Conservation (phyloP, 2,329 filamentous ascomycete genomes). For the Neurospora crassa region DNA sequence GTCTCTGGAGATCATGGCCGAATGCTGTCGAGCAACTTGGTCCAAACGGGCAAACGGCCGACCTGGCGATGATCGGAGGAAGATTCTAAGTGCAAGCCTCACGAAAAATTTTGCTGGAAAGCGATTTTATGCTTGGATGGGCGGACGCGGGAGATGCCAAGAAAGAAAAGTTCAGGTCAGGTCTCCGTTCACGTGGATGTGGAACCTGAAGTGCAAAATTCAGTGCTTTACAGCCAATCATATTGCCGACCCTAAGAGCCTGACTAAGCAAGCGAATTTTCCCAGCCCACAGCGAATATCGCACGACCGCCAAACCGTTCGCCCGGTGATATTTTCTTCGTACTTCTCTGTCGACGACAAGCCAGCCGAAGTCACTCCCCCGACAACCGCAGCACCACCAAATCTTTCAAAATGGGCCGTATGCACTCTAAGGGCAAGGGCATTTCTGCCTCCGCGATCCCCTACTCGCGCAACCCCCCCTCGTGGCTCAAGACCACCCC, state of each 20-base stretch:
- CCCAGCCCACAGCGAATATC: conserved; percentile 27
- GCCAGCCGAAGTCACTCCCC: conserved; percentile 10
- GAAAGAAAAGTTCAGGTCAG: not conserved
- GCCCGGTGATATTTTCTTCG: not conserved
- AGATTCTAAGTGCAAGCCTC: not conserved
- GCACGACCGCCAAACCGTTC: not conserved
- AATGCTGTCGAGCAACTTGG: not conserved
- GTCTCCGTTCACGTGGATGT: not conserved
- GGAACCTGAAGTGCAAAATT: not conserved
- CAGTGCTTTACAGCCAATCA: conserved; percentile 12
- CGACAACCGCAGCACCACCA: conserved; percentile 24
- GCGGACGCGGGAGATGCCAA: not conserved
- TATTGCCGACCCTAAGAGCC: conserved; percentile 33
- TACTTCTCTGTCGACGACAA: conserved; percentile 6
- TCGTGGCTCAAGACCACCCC: conserved; percentile 98
- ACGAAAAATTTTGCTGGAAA: not conserved
- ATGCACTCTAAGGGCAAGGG: conserved; percentile 99
- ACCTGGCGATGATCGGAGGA: not conserved
- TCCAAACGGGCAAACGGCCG: not conserved
- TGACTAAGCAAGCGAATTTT: conserved; percentile 24
- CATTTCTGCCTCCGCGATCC: conserved; percentile 90
- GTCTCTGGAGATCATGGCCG: not conserved
- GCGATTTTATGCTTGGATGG: not conserved
- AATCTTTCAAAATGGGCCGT: conserved; percentile 70
- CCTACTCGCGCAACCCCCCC: conserved; percentile 88